Conservation (phyloP, 306 rosid genomes). For the Pterocarpus santalinus region DNA sequence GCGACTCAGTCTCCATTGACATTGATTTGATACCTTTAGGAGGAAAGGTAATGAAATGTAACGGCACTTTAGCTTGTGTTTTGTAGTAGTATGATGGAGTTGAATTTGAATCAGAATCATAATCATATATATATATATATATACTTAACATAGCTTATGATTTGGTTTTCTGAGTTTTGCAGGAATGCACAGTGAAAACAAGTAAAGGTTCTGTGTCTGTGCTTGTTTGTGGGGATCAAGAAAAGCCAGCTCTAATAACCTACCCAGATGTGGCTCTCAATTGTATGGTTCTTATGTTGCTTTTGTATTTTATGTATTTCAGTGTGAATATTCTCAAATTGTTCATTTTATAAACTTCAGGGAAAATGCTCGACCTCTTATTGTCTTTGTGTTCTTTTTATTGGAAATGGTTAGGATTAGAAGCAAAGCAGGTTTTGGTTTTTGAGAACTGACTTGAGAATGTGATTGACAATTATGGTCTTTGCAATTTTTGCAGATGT, state of each 20-base stretch:
- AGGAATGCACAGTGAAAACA: slow-evolving; percentile 84
- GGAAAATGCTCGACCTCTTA: background rate
- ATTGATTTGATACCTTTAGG: slow-evolving; percentile 77
- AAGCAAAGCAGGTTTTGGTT: background rate
- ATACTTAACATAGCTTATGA: background rate
- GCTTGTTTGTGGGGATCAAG: slow-evolving; percentile 87
- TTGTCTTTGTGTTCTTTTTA: background rate
- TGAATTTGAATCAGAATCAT: background rate
- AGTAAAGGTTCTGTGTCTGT: slow-evolving; percentile 84
- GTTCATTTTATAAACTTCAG: background rate
- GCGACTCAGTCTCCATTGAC: slow-evolving; percentile 80
- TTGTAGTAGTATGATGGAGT: background rate
- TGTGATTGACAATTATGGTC: background rate
- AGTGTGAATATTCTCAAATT: slow-evolving; percentile 21
- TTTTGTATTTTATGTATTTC: background rate
- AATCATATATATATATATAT: background rate
- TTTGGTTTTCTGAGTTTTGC: slow-evolving; percentile 42
- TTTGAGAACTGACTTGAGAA: background rate
- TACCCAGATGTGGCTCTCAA: slow-evolving; percentile 91
- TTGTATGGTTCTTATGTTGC: slow-evolving; percentile 60
- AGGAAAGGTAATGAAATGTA: slow-evolving; percentile 64
- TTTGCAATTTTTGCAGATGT: slow-evolving; percentile 57
- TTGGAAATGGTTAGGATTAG: slow-evolving; percentile 21
- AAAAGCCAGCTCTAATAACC: slow-evolving; percentile 85
- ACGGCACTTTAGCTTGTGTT: background rate